Percentiles rank a stretch among this genome's conserved stretches.
Conservation (phyloP, 2,329 filamentous ascomycete genomes). For the Botrytis deweyae region DNA sequence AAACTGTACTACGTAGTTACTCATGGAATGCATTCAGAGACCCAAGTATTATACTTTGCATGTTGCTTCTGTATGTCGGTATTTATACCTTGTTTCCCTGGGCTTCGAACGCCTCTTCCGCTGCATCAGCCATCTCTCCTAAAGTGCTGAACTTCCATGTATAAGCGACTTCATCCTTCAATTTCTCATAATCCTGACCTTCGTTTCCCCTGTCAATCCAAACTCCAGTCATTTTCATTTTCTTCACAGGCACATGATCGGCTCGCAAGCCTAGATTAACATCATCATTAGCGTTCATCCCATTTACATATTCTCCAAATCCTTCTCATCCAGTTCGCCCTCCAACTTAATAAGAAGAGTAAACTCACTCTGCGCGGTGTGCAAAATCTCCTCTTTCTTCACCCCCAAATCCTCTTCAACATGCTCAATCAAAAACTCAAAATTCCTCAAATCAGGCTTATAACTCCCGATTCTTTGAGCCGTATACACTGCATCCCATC, state of each 20-base stretch:
- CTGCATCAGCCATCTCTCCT: constrained; percentile 27
- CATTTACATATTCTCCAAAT: not conserved
- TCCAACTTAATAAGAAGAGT: not conserved
- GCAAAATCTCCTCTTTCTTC: constrained; percentile 54
- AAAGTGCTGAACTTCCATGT: constrained; percentile 60
- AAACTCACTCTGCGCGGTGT: constrained; percentile 63
- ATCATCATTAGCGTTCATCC: not conserved
- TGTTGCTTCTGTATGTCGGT: not conserved
- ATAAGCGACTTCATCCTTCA: constrained; percentile 43
- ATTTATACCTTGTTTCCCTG: not conserved
- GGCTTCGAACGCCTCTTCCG: constrained; percentile 25
- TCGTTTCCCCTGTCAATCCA: constrained; percentile 56
- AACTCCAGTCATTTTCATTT: constrained; percentile 54
- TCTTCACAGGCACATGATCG: constrained; percentile 64
- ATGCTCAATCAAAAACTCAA: constrained; percentile 60
- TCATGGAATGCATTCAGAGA: not conserved
- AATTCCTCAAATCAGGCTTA: constrained; percentile 65
- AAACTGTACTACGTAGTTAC: not conserved
- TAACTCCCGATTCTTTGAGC: constrained; percentile 69
- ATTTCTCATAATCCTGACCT: constrained; percentile 42
- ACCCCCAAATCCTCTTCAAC: constrained; percentile 54
- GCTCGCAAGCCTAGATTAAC: constrained; percentile 48
- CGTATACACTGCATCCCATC: constrained; percentile 62
- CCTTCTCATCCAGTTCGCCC: not conserved
- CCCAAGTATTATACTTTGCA: not conserved